Evolutionary conservation across 106 monocot species (phyloP).

Genomic region (Dendrobium officinale): DNA sequence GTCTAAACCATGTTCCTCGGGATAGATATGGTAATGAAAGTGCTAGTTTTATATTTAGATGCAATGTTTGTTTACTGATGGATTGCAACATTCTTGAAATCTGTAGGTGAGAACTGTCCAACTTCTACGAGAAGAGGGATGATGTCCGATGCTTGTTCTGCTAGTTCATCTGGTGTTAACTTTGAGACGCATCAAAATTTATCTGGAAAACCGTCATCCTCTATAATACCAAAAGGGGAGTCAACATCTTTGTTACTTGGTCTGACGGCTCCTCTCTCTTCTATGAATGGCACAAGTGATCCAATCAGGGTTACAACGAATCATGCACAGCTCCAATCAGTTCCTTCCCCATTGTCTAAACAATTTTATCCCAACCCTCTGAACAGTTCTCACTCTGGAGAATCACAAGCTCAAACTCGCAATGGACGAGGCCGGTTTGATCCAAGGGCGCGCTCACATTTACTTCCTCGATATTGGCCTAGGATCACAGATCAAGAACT

Average conservation of each 20-base stretch:
- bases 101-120: constrained; percentile 25
- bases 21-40: constrained; percentile 54
- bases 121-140: constrained; percentile 33
- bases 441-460: constrained; percentile 32
- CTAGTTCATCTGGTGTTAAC: constrained; percentile 28
- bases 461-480: constrained; percentile 82
- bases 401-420: constrained; percentile 39
- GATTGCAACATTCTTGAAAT: constrained; percentile 2
- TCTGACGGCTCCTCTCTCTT: constrained; percentile 22
- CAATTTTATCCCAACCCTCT: constrained; percentile 22
- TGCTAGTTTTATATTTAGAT: constrained; percentile 24
- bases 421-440: constrained; percentile 55
- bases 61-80: constrained; percentile 5
- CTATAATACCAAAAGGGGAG: constrained; percentile 22
- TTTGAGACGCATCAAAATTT: constrained; percentile 35
- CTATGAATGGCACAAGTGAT: constrained; percentile 25
- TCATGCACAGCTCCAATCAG: constrained; percentile 33
- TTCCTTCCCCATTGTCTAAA: constrained; percentile 21
- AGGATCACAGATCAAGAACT: constrained; percentile 80
- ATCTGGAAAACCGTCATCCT: constrained; percentile 13
- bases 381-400: constrained; percentile 12
- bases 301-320: constrained; percentile 17
- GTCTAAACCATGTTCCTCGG: constrained; percentile 29
- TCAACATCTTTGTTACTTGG: constrained; percentile 29
- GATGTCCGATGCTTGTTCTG: constrained; percentile 28